phyloP scores from a whole-genome alignment of 2,329 filamentous ascomycete species.

The Ustulina deusta region DNA sequence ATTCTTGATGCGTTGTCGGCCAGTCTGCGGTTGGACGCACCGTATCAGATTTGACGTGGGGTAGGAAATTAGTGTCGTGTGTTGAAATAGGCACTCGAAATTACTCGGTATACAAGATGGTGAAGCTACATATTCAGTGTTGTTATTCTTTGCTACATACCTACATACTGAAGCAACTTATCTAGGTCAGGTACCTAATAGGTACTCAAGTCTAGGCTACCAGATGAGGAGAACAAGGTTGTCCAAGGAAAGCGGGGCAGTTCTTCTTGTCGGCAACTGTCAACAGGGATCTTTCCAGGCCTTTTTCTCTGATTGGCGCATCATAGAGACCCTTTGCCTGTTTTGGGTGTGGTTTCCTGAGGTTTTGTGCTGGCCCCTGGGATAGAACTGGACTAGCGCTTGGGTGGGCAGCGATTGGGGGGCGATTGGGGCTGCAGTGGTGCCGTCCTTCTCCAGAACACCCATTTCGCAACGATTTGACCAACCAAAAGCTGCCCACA shows the following conservation, averaged over 20 bases:
- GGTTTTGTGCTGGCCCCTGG: conserved; percentile 31
- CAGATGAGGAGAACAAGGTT: conserved; percentile 10
- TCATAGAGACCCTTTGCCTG: conserved; percentile 23
- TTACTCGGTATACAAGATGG: neutral
- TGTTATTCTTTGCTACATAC: neutral
- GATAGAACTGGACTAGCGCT: neutral
- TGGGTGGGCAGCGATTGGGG: neutral
- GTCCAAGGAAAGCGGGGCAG: conserved; percentile 33
- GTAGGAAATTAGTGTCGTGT: neutral
- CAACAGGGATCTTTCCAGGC: conserved; percentile 32
- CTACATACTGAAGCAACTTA: neutral
- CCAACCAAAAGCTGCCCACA: conserved; percentile 36
- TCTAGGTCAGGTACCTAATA: neutral
- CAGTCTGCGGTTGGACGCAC: neutral
- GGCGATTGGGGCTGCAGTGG: conserved; percentile 18
- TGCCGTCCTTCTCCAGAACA: conserved; percentile 26
- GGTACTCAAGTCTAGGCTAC: conserved; percentile 7
- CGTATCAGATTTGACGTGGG: neutral
- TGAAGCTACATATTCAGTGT: neutral
- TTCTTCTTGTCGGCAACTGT: conserved; percentile 39
- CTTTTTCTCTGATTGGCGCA: conserved; percentile 28
- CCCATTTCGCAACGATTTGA: conserved; percentile 21
- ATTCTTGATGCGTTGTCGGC: conserved; percentile 29
- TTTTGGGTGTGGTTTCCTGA: conserved; percentile 32
- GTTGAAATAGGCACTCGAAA: neutral